phyloP scores from a whole-genome alignment of 2,329 filamentous ascomycete genomes.

The Chrysoporthe puriensis region DNA sequence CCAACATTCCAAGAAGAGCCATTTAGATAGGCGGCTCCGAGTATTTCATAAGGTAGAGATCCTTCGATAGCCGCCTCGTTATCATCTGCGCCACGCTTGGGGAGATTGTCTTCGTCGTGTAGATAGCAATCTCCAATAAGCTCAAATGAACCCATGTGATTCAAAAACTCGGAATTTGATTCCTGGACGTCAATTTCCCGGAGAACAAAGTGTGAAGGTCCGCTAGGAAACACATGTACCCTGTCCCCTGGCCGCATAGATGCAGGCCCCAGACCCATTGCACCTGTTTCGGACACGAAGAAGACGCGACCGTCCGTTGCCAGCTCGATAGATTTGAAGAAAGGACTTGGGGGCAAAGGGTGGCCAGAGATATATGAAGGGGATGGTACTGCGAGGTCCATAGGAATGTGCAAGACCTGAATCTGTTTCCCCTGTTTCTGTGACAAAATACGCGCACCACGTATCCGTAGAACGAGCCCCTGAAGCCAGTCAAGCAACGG shows the following conservation, averaged over 20 bases:
- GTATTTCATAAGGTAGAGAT: conserved; percentile 14
- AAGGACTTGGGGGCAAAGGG: not conserved
- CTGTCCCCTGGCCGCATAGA: conserved; percentile 3
- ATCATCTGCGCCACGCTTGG: not conserved
- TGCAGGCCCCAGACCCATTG: conserved; percentile 16
- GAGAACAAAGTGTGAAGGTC: conserved; percentile 12
- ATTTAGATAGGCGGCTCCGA: not conserved
- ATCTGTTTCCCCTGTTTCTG: not conserved
- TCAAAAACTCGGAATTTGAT: too few relatives aligned
- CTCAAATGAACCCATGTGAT: not conserved
- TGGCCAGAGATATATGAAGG: not conserved
- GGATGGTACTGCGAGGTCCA: not conserved
- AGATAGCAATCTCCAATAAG: conserved; percentile 20
- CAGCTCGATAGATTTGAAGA: conserved; percentile 5
- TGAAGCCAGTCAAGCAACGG: not conserved
- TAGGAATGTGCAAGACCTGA: not conserved
- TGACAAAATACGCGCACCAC: not conserved
- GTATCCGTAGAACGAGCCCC: not conserved
- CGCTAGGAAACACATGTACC: conserved; percentile 5
- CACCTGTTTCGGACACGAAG: not conserved
- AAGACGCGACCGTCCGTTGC: conserved; percentile 17
- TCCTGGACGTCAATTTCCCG: not conserved
- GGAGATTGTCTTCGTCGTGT: not conserved
- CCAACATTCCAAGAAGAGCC: not conserved
- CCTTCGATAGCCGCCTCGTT: not conserved